A percentile compares a stretch with the other conserved stretches of the same genome.
These are phyloP conservation scores for Meira nashicola DNA, from an alignment of 1,284 basidiomycete species.

Conservation along the genomic window DNA sequence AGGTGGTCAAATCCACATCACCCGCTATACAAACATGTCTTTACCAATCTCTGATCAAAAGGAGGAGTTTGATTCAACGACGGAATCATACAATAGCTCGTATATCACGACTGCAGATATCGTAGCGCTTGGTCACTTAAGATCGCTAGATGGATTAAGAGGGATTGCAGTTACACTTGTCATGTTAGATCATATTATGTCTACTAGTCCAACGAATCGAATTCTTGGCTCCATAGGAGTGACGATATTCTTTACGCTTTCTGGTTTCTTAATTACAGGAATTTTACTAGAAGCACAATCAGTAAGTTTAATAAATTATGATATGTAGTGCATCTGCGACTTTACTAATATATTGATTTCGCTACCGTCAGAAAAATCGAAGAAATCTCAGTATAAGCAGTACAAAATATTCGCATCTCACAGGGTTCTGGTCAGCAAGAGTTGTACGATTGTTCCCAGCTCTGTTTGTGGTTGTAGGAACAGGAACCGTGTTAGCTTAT, in stretches of 20 bases:
- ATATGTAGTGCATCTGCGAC: not conserved
- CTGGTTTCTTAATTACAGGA: constrained; percentile 29
- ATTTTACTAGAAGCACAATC: constrained; percentile 15
- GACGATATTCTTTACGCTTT: constrained; percentile 25
- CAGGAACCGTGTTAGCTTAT: not conserved
- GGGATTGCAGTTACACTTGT: not conserved
- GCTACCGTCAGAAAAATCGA: too few species aligned
- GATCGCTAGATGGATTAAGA: not conserved
- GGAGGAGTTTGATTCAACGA: too few species aligned
- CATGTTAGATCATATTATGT: not conserved
- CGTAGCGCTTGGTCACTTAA: too few species aligned
- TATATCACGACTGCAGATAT: too few species aligned
- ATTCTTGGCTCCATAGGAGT: constrained; percentile 20
- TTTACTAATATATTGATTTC: constrained; percentile 1
- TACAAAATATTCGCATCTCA: not conserved
- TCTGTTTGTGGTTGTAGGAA: not conserved
- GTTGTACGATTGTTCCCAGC: not conserved
- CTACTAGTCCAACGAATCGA: not conserved
- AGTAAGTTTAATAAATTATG: not conserved
- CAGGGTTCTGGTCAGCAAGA: not conserved
- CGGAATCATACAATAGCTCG: too few species aligned
- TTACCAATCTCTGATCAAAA: too few species aligned
- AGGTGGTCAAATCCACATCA: too few species aligned
- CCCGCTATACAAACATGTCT: too few species aligned
- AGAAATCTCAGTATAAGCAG: too few species aligned